Percentiles rank a stretch among this genome's conserved stretches.
Evolutionary conservation across 768 basidiomycete species (phyloP).

Genomic region (Gyrodon lividus): DNA sequence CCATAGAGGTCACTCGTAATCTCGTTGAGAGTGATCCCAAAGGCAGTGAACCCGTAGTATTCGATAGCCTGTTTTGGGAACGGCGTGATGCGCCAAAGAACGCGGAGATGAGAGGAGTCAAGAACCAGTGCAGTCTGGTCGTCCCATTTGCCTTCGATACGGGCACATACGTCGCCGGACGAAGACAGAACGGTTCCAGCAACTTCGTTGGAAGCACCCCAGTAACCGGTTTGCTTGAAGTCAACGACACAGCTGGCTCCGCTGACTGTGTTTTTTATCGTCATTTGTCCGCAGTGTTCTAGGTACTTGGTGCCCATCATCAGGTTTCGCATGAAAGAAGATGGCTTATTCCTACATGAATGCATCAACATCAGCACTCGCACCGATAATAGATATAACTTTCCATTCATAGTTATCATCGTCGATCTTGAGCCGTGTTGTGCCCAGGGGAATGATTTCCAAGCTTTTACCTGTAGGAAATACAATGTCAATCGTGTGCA

Average conservation of each 20-base stretch:
- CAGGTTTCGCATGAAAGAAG: conserved; percentile 85
- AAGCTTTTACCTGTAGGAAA: conserved; percentile 71
- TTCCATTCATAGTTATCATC: conserved; percentile 73
- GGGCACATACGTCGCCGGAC: conserved; percentile 52
- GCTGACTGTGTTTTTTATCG: conserved; percentile 60
- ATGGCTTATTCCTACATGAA: conserved; percentile 71
- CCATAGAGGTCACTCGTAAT: conserved; percentile 62
- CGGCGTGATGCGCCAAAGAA: conserved; percentile 75
- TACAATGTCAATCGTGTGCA: conserved; percentile 18
- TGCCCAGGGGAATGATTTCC: conserved; percentile 81
- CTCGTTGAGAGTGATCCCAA: conserved; percentile 79
- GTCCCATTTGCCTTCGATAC: conserved; percentile 90
- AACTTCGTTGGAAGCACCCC: conserved; percentile 75
- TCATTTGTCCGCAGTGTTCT: conserved; percentile 81
- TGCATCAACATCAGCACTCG: conserved; percentile 1
- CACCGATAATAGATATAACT: conserved; percentile 15
- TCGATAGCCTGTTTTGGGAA: conserved; percentile 71
- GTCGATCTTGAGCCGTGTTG: conserved; percentile 63
- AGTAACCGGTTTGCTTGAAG: conserved; percentile 85
- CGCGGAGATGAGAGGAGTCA: conserved; percentile 64
- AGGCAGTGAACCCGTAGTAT: conserved; percentile 82
- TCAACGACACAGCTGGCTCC: conserved; percentile 67
- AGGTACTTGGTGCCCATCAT: conserved; percentile 91
- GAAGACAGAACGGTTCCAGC: conserved; percentile 56
- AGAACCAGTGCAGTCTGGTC: conserved; percentile 71